These are phyloP conservation scores for Microbotryum scabiosae DNA, from an alignment of 1,284 basidiomycete species.

Conservation along the genomic window DNA sequence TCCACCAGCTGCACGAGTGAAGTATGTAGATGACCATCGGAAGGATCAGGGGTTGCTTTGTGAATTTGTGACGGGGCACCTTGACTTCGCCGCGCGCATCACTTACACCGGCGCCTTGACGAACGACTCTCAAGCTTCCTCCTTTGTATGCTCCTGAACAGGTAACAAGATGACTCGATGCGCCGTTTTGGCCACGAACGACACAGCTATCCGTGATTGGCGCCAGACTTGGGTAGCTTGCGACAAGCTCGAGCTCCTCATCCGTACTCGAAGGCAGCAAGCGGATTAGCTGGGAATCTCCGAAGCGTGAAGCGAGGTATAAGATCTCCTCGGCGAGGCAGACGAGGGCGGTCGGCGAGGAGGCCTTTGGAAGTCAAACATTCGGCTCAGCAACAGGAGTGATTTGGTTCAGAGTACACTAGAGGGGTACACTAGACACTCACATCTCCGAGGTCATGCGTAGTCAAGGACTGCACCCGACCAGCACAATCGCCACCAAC, in stretches of 20 bases:
- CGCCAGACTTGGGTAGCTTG: constrained; percentile 69
- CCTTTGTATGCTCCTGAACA: constrained; percentile 77
- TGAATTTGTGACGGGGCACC: no score
- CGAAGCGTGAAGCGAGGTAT: constrained; percentile 73
- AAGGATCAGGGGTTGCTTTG: no score
- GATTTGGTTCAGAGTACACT: not conserved
- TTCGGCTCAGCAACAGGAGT: not conserved
- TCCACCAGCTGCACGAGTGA: no score
- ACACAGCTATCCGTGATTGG: constrained; percentile 78
- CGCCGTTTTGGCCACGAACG: constrained; percentile 62
- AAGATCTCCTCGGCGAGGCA: constrained; percentile 66
- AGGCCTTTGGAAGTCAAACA: constrained; percentile 48
- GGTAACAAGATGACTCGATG: constrained; percentile 74
- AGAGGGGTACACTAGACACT: constrained; percentile 27
- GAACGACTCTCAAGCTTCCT: constrained; percentile 70
- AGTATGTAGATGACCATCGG: no score
- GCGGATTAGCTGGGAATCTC: constrained; percentile 67
- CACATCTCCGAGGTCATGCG: constrained; percentile 66
- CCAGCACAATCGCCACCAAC: constrained; percentile 5
- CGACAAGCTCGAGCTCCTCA: constrained; percentile 50
- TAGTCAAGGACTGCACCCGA: constrained; percentile 42
- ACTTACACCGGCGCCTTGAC: constrained; percentile 71
- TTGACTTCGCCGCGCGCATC: not conserved
- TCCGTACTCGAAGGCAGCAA: constrained; percentile 42
- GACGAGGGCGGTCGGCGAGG: constrained; percentile 64